Evolutionary conservation across 2,329 filamentous ascomycete species (phyloP), one percentile per base, ranked within the genome.

Genomic region (Decorospora gaudefroyi): DNA sequence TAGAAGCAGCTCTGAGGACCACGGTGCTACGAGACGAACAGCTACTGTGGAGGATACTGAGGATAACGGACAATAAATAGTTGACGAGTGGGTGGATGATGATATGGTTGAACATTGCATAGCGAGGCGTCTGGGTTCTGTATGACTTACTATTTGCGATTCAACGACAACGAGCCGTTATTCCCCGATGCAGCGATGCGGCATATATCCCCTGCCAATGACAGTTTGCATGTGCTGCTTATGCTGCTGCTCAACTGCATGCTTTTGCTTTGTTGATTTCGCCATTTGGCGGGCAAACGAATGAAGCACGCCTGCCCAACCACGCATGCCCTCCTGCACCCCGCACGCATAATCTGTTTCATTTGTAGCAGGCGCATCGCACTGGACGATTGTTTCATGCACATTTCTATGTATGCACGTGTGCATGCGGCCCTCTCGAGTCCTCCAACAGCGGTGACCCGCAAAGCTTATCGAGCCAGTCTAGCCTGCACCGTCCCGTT

Each of bases 41-140:
- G 65, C 55, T 12, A 67, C 59, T 4, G 59, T 69, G 17, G 67
- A 69, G 36, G 65, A 70, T 39, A 56, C 47, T 10, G 64, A 67
- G 23, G 64, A 68, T 23, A 53, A 53, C 18, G 64, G 52, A 22
- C 40, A 59, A 41, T 61, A 49, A 47, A 30, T 32, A 27, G 27
- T 43, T 28, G 23, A 48, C n/a, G n/a, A n/a, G n/a, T 40, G 16
- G 49, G 28, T 36, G 36, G 37, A 33, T 16, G 18, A 31, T 40
- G 31, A 32, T 30, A 43, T 15, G 44, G 23, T 13, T 37, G 22
- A 52, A 39, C 42, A 55, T 53, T 60, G 61, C 64, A 68, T 67
- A 68, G 65, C 65, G 65, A 53, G 65, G 65, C 57, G 65, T 67
- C 60, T 61, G 12, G 44, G 30, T 18, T 45, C 25, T 55, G 47